Evolutionary conservation across 2,329 filamentous ascomycete genomes (phyloP).

Genomic region (Pseudocercospora musae): DNA sequence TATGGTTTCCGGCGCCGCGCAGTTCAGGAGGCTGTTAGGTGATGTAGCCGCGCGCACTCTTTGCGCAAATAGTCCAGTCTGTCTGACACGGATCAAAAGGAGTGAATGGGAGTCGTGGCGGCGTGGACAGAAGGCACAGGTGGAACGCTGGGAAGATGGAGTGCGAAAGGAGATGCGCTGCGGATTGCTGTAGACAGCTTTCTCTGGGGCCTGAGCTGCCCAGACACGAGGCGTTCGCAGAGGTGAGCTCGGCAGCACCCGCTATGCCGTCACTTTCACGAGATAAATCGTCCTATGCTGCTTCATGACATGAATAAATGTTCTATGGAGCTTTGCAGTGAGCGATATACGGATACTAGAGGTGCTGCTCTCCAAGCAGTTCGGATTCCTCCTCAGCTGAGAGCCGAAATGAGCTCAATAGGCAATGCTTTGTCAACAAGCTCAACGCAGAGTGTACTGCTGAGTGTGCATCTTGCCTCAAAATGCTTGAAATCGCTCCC

Average conservation of each 20-base stretch:
- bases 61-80: constrained; percentile 16
- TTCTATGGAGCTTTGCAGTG: neutral
- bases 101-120: constrained; percentile 35
- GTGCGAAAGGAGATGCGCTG: neutral
- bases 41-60: constrained; percentile 6
- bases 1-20: constrained; percentile 24
- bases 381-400: neutral
- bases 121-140: constrained; percentile 21
- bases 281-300: neutral
- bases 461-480: too few species aligned
- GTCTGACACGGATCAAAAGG: constrained; percentile 23
- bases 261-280: neutral
- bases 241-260: neutral
- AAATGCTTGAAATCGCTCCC: too few species aligned
- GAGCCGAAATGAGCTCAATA: neutral
- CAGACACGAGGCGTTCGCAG: neutral
- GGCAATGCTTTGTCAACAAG: neutral
- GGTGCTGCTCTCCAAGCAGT: neutral
- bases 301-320: neutral
- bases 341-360: neutral
- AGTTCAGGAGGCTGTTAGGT: constrained; percentile 14
- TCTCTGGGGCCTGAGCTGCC: neutral
- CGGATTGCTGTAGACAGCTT: neutral
- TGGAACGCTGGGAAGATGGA: constrained; percentile 1
- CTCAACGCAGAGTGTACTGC: too few species aligned